Conservation (phyloP, 2,329 filamentous ascomycete genomes). For the Metarhizium robertsii region DNA sequence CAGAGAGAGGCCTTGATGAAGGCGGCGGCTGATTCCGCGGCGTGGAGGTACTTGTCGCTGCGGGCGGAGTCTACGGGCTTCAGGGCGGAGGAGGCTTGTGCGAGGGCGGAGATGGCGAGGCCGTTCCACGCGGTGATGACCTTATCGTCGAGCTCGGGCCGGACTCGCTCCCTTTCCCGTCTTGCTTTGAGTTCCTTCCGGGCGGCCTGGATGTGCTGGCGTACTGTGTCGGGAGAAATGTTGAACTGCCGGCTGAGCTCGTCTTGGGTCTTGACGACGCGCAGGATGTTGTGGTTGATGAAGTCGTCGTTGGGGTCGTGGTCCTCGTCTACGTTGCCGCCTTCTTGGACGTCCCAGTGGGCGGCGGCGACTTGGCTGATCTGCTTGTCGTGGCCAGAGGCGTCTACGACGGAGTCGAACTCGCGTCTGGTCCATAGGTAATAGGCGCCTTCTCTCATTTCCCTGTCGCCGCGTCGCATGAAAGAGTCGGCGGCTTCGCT, state of each 20-base stretch:
- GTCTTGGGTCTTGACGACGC: conserved; percentile 56
- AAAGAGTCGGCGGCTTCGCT: conserved; percentile 87
- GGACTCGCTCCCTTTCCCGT: conserved; percentile 63
- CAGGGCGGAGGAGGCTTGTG: conserved; percentile 64
- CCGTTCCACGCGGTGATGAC: conserved; percentile 84
- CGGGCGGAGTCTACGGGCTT: conserved; percentile 46
- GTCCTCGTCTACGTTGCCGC: conserved; percentile 76
- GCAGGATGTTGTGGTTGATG: conserved; percentile 83
- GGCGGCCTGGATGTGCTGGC: conserved; percentile 56
- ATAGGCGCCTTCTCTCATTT: conserved; percentile 85
- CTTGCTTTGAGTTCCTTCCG: conserved; percentile 60
- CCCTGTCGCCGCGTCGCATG: conserved; percentile 61
- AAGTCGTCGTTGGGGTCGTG: conserved; percentile 92
- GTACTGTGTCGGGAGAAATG: conserved; percentile 59
- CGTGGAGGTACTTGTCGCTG: conserved; percentile 50
- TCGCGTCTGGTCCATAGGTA: conserved; percentile 92
- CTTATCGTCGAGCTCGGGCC: conserved; percentile 79
- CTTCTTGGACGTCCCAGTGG: conserved; percentile 74
- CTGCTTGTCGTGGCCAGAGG: conserved; percentile 29
- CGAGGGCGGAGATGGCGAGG: conserved; percentile 74
- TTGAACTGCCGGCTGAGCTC: conserved; percentile 69
- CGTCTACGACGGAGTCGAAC: conserved; percentile 61
- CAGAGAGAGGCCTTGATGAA: conserved; percentile 72
- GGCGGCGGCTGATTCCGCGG: conserved; percentile 57
- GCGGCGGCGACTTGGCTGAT: conserved; percentile 66